Conservation (phyloP, 2,329 filamentous ascomycete species). For the Phoma sp. region DNA sequence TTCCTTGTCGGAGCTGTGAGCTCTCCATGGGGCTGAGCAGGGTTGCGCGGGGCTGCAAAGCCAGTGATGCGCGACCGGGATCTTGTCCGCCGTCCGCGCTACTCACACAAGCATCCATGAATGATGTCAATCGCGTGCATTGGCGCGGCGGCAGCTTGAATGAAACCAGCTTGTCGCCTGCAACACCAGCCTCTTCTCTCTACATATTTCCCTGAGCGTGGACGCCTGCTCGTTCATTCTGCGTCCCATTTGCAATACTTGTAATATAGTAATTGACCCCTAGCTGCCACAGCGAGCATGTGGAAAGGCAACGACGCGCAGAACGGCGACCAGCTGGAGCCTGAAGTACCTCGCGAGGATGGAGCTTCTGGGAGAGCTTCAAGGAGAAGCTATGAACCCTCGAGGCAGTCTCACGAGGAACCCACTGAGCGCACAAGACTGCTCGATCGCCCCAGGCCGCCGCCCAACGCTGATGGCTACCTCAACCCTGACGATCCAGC, state of each 20-base stretch:
- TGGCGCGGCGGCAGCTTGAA: conserved; percentile 12
- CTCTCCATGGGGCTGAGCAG: background rate
- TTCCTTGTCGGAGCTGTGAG: background rate
- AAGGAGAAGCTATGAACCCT: conserved; percentile 36
- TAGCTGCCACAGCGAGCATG: conserved; percentile 51
- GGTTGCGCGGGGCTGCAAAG: conserved; percentile 13
- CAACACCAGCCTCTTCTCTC: conserved; percentile 14
- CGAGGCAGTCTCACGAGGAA: conserved; percentile 55
- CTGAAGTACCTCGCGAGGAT: conserved; percentile 27
- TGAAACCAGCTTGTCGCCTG: conserved; percentile 17
- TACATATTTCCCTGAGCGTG: conserved; percentile 2
- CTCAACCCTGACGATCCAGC: conserved; percentile 81
- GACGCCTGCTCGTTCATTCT: conserved; percentile 5
- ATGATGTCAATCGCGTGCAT: conserved; percentile 9
- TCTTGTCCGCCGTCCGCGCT: conserved; percentile 11
- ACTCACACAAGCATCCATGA: background rate
- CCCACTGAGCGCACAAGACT: conserved; percentile 69
- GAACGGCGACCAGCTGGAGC: conserved; percentile 44
- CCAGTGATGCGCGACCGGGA: conserved; percentile 19
- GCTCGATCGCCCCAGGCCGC: conserved; percentile 58
- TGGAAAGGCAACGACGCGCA: conserved; percentile 60
- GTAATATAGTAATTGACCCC: conserved; percentile 4
- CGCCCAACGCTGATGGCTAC: conserved; percentile 66
- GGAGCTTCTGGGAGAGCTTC: conserved; percentile 32
- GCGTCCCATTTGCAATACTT: background rate